phyloP scores from a whole-genome alignment of 1,284 basidiomycete species.

The Phlebopus sp. region DNA sequence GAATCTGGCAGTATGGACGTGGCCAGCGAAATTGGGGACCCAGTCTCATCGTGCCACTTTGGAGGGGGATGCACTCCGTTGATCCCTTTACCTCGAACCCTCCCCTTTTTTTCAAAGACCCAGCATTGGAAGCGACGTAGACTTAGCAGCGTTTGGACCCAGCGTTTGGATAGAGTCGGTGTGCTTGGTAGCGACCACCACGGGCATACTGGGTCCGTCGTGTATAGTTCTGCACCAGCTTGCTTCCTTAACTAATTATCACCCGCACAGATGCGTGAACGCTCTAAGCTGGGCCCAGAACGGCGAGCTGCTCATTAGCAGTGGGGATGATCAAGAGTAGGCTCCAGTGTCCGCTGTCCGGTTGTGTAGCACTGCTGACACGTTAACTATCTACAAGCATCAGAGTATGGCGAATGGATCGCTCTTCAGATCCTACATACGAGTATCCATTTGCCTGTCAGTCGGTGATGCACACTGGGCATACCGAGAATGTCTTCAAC shows the following conservation, averaged over 20 bases:
- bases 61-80: slow-evolving; percentile 1
- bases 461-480: slow-evolving; percentile 72
- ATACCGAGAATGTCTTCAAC: slow-evolving; percentile 86
- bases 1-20: slow-evolving; percentile 14
- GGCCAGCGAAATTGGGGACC: slow-evolving; percentile 1
- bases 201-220: slow-evolving; percentile 65
- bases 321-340: slow-evolving; percentile 82
- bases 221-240: neutral
- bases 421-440: slow-evolving; percentile 22
- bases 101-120: slow-evolving; percentile 24
- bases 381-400: slow-evolving; percentile 41
- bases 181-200: slow-evolving; percentile 56
- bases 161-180: slow-evolving; percentile 50
- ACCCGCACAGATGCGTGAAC: slow-evolving; percentile 74
- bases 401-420: slow-evolving; percentile 63
- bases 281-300: slow-evolving; percentile 81
- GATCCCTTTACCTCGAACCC: slow-evolving; percentile 5
- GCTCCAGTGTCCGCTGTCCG: slow-evolving; percentile 26
- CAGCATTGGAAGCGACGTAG: slow-evolving; percentile 24
- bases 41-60: neutral
- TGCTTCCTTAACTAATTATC: slow-evolving; percentile 3
- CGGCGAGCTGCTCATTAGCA: slow-evolving; percentile 72
- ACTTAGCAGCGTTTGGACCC: slow-evolving; percentile 23
- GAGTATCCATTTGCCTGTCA: slow-evolving; percentile 64
- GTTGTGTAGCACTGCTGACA: slow-evolving; percentile 27